phyloP scores from a whole-genome alignment of 2,329 filamentous ascomycete species.

The Claviceps quebecensis region DNA sequence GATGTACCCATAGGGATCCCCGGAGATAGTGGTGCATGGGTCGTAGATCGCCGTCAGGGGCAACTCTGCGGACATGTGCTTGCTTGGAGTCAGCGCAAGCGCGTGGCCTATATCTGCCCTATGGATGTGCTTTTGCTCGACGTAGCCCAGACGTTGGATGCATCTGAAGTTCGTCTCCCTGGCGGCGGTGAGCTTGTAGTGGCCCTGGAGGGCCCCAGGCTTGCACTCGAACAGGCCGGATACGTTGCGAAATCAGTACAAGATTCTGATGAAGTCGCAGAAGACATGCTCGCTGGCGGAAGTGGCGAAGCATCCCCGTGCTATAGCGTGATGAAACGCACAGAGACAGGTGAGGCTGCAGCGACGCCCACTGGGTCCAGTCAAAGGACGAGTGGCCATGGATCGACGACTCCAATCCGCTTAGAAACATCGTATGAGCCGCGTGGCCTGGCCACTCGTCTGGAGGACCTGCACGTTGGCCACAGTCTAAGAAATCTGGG shows the following conservation, averaged over 20 bases:
- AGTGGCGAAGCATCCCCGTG: constrained; percentile 6
- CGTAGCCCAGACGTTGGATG: constrained; percentile 65
- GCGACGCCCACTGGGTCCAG: neutral
- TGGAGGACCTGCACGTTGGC: constrained; percentile 21
- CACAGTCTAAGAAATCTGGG: constrained; percentile 17
- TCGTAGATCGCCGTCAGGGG: constrained; percentile 67
- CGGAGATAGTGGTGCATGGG: constrained; percentile 87
- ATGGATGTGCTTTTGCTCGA: constrained; percentile 86
- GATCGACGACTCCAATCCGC: constrained; percentile 15
- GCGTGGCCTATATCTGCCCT: constrained; percentile 80
- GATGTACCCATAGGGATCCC: constrained; percentile 48
- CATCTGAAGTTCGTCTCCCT: constrained; percentile 56
- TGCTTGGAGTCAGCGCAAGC: constrained; percentile 69
- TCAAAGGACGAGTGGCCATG: constrained; percentile 8
- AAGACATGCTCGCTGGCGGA: constrained; percentile 18
- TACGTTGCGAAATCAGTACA: neutral
- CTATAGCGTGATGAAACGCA: constrained; percentile 6
- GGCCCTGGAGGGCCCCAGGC: constrained; percentile 11
- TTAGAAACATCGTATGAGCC: constrained; percentile 16
- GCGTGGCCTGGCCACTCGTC: constrained; percentile 14
- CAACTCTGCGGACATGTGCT: constrained; percentile 80
- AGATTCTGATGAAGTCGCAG: constrained; percentile 12
- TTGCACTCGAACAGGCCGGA: neutral
- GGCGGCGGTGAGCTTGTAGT: constrained; percentile 36
- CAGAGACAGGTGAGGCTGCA: neutral